phyloP scores from a whole-genome alignment of 306 rosid species.

The Trichosanthes truncata region DNA sequence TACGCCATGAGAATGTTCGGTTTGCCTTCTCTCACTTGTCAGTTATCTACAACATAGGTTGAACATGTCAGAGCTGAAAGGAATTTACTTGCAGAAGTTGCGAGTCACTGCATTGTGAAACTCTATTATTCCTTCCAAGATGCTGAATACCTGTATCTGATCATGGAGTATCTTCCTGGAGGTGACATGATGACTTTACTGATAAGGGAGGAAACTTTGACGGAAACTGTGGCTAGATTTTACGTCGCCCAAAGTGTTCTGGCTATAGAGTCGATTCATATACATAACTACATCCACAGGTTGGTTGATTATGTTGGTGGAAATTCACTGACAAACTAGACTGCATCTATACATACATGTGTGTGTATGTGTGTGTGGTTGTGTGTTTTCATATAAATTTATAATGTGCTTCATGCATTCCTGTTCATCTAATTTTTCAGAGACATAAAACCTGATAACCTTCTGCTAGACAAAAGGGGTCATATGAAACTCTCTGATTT shows the following conservation, averaged over 20 bases:
- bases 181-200: constrained; percentile 96
- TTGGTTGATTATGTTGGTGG: constrained; percentile 16
- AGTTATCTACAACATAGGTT: constrained; percentile 24
- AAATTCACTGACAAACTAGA: not conserved
- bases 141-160: constrained; percentile 66
- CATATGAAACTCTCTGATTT: constrained; percentile 92
- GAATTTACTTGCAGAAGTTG: constrained; percentile 91
- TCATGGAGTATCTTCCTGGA: constrained; percentile 95
- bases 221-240: constrained; percentile 77
- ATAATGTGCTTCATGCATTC: constrained; percentile 5
- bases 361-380: not conserved
- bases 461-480: constrained; percentile 67
- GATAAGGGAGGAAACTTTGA: constrained; percentile 89
- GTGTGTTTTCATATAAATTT: not conserved
- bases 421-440: constrained; percentile 21
- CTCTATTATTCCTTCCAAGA: constrained; percentile 94
- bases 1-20: not conserved
- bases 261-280: constrained; percentile 86
- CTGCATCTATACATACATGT: not conserved
- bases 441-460: constrained; percentile 96
- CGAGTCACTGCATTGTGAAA: constrained; percentile 79
- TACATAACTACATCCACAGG: constrained; percentile 87
- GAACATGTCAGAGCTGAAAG: constrained; percentile 82
- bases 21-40: constrained; percentile 3
- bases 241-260: constrained; percentile 61